A percentile compares a stretch with the other conserved stretches of the same genome.
Evolutionary conservation across 106 monocot species (phyloP).

Genomic region (Cymbidium sinense): DNA sequence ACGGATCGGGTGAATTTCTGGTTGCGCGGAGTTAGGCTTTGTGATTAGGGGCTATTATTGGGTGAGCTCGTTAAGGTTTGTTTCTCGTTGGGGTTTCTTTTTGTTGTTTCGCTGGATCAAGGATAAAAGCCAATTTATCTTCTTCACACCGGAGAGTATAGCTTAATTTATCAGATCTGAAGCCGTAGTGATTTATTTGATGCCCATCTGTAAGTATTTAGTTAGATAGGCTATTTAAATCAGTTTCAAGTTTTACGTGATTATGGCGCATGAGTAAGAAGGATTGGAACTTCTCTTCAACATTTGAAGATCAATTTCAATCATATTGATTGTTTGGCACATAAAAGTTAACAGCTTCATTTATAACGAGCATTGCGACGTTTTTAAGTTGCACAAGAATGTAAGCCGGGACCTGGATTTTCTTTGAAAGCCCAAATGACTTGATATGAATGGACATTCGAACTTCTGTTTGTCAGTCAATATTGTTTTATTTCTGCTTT

Average conservation of each 20-base stretch:
- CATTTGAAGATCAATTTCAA: neutral
- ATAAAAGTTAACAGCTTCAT: neutral
- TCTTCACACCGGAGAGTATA: too few relatives aligned
- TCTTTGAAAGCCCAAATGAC: too few relatives aligned
- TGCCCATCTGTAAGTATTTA: neutral
- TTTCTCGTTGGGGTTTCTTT: neutral
- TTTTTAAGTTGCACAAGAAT: neutral
- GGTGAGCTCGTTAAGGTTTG: neutral
- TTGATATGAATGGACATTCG: too few relatives aligned
- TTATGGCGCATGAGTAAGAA: neutral
- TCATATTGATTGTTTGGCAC: neutral
- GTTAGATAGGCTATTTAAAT: neutral
- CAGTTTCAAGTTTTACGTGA: neutral
- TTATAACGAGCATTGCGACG: neutral
- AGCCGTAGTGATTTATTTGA: neutral
- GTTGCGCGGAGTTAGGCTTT: slow-evolving; percentile 1
- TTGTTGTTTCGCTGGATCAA: neutral
- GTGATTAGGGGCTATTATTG: neutral
- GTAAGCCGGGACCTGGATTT: too few relatives aligned
- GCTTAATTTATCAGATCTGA: slow-evolving; percentile 1
- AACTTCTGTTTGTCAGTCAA: too few relatives aligned
- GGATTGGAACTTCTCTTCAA: too few relatives aligned
- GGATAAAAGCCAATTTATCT: neutral
- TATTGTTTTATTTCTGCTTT: too few relatives aligned
- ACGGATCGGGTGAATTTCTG: neutral